These are phyloP conservation scores for Trichoderma sp. DNA, from an alignment of 2,329 filamentous ascomycete genomes.

Conservation along the genomic window DNA sequence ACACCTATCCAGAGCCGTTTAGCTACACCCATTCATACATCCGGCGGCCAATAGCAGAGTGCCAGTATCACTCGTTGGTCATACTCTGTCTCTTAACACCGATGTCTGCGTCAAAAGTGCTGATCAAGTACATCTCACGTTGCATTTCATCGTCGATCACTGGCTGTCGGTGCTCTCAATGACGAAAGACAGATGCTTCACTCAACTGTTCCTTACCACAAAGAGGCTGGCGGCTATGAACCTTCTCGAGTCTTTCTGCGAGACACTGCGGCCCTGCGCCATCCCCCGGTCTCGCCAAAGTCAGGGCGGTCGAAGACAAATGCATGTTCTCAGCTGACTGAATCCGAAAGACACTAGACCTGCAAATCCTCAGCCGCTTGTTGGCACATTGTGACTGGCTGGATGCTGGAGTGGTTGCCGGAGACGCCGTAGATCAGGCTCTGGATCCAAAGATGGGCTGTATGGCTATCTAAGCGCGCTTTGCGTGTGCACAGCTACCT, in stretches of 20 bases:
- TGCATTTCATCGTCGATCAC: neutral
- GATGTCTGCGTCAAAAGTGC: neutral
- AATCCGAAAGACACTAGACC: neutral
- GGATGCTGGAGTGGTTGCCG: neutral
- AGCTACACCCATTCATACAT: neutral
- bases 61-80: neutral
- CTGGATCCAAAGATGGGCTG: neutral
- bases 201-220: neutral
- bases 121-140: neutral
- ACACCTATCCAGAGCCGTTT: neutral
- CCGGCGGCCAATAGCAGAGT: conserved; percentile 4
- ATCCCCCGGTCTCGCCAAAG: neutral
- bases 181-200: neutral
- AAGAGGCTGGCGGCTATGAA: neutral
- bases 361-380: neutral
- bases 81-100: neutral
- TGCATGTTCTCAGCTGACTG: neutral
- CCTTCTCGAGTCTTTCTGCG: neutral
- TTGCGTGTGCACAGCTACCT: neutral
- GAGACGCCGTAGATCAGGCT: conserved; percentile 1
- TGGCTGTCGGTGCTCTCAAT: neutral
- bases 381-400: neutral
- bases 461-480: neutral
- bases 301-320: neutral
- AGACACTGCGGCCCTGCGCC: neutral